Percentiles rank a stretch among this genome's conserved stretches.
Evolutionary conservation across 768 basidiomycete genomes (phyloP).

Genomic region (Rhodotorula sphaerocarpa): DNA sequence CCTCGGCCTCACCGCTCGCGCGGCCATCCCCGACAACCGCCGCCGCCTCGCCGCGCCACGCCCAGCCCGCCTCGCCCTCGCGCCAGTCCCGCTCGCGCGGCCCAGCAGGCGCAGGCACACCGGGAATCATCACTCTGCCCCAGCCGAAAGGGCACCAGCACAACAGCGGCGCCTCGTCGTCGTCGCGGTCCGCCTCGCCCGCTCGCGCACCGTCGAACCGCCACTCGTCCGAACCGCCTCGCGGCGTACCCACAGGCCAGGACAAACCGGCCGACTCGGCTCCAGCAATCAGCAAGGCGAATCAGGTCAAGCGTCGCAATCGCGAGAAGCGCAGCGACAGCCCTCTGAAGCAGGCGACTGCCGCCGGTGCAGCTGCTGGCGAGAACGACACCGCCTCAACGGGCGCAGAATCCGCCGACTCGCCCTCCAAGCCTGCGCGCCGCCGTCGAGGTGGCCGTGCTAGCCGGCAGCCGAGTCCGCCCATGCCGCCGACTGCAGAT

Average conservation of each 20-base stretch:
- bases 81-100: neutral
- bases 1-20: neutral
- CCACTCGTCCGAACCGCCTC: neutral
- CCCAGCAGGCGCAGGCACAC: neutral
- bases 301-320: neutral
- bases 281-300: neutral
- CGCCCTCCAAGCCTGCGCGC: conserved; percentile 10
- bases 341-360: neutral
- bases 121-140: conserved; percentile 20
- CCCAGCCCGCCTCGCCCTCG: neutral
- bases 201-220: neutral
- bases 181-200: neutral
- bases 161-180: neutral
- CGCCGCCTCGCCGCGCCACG: too few species aligned
- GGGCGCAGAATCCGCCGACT: neutral
- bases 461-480: conserved; percentile 20
- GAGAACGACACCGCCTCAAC: neutral
- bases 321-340: conserved; percentile 4
- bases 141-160: neutral
- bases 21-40: neutral
- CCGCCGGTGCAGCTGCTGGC: neutral
- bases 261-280: neutral
- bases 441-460: conserved; percentile 5
- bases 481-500: conserved; percentile 1
- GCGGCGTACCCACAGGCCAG: neutral